Evolutionary conservation across 202 grass and related monocot genomes (phyloP), one percentile per base, ranked within the genome.

Genomic region (Digitaria exilis): DNA sequence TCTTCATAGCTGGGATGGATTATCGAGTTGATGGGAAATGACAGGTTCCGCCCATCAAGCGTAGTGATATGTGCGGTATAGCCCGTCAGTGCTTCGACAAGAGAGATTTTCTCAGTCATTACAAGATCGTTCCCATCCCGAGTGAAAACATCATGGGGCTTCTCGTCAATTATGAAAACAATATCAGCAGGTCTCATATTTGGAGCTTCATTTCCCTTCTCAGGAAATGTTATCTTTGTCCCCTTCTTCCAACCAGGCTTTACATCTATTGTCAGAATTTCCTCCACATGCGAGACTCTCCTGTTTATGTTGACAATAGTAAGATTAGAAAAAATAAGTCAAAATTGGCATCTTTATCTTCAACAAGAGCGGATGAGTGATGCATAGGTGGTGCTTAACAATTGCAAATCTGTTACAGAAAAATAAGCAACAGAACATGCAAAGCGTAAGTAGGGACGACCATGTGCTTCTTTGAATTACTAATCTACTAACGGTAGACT

Each of bases 241-340:
- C 96, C 96, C 80, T 94, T 96, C 76, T 96, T 96, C 96, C 93
- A 99, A 66, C 93, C 96, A 7, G 91, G 85, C 75, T 94, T 96
- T 73, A 99, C 82, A 58, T 99, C 67, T 79, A 99, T 99, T 4
- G 91, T 90, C 70, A 99, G 34, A 80, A 96, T 99, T 85, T 99
- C 96, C 68, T 99, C 93, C 41, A 84, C 54, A 16, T 89, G 78
- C 28, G 86, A 87, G 32, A 56, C 76, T 82, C 76, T 81, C 93
- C 96, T 98, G 86, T 56, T 56, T 21, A n/a, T 2, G 3, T 76
- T 82, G 76, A 67, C 22, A 69, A 69, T 66, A 62, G 37, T 51
- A 41, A 79, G 46, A 83, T 86, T 78, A 92, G 72, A 19, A 37
- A 42, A 10, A 10, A 49, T 49, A 34, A 34, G 32, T 7, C 9